Percentiles rank a stretch among this genome's conserved stretches.
These are phyloP conservation scores for Xylaria sp. DNA, from an alignment of 495 filamentous ascomycete species.

Conservation along the genomic window DNA sequence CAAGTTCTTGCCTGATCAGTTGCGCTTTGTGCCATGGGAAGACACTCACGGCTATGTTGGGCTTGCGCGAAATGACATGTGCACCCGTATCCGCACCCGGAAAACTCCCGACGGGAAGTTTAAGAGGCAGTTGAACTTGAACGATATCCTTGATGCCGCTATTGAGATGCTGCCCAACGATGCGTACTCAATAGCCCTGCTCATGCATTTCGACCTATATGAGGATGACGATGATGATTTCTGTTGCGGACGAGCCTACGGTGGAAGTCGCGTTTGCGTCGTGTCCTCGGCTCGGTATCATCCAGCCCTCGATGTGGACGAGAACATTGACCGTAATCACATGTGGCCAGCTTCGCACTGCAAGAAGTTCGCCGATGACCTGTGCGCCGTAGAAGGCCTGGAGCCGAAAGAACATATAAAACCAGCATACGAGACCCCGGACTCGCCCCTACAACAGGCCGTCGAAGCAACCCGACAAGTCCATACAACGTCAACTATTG, in stretches of 20 bases:
- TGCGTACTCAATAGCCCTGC: slow-evolving; percentile 65
- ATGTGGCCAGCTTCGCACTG: slow-evolving; percentile 73
- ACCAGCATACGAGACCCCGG: not conserved
- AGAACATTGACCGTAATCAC: slow-evolving; percentile 57
- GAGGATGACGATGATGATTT: slow-evolving; percentile 73
- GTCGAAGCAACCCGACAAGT: slow-evolving; percentile 27
- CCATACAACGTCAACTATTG: slow-evolving; percentile 19
- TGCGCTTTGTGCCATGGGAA: slow-evolving; percentile 57
- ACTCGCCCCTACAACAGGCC: slow-evolving; percentile 31
- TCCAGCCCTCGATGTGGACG: slow-evolving; percentile 55
- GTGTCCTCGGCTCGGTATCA: slow-evolving; percentile 68
- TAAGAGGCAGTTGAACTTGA: slow-evolving; percentile 63
- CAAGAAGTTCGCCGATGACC: slow-evolving; percentile 50
- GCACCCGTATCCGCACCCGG: slow-evolving; percentile 62
- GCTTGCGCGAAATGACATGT: slow-evolving; percentile 44
- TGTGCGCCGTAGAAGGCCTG: slow-evolving; percentile 34
- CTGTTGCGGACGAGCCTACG: slow-evolving; percentile 72
- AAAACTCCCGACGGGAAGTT: slow-evolving; percentile 56
- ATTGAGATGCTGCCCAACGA: slow-evolving; percentile 63
- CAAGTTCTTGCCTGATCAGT: slow-evolving; percentile 45
- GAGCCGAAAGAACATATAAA: not conserved
- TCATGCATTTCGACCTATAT: slow-evolving; percentile 69
- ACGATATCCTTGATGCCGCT: slow-evolving; percentile 68
- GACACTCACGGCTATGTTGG: slow-evolving; percentile 48
- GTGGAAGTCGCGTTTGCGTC: slow-evolving; percentile 64